Percentiles rank a stretch among this genome's conserved stretches.
These are phyloP conservation scores for Moniliophthora roreri DNA, from an alignment of 1,284 basidiomycete genomes.

Conservation along the genomic window DNA sequence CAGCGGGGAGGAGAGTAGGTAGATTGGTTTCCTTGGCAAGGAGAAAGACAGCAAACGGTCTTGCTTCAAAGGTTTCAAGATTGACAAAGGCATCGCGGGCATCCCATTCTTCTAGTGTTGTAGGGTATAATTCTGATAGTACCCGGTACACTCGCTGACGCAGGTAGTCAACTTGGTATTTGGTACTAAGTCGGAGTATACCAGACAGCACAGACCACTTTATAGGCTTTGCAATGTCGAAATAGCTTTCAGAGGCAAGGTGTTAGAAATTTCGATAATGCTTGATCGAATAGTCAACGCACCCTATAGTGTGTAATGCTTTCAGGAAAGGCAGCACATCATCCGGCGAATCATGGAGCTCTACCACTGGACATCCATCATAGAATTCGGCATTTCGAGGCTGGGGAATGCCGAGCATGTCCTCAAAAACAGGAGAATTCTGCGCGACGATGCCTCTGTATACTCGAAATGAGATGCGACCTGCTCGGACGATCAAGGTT, in stretches of 20 bases:
- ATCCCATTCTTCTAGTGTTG: constrained; percentile 26
- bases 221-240: constrained; percentile 9
- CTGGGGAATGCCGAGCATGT: constrained; percentile 26
- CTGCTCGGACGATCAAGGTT: constrained; percentile 24
- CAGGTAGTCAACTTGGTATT: constrained; percentile 27
- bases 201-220: constrained; percentile 15
- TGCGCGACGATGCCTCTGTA: constrained; percentile 24
- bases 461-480: constrained; percentile 23
- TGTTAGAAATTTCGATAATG: no score
- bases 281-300: no score
- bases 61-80: constrained; percentile 22
- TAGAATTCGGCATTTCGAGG: constrained; percentile 18
- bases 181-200: constrained; percentile 27
- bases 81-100: constrained; percentile 19
- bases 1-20: constrained; percentile 21
- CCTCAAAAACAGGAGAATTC: constrained; percentile 26
- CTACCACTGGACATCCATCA: constrained; percentile 23
- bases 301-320: constrained; percentile 11
- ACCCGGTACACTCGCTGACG: constrained; percentile 25
- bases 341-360: constrained; percentile 20
- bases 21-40: constrained; percentile 23
- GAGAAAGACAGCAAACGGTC: constrained; percentile 21
- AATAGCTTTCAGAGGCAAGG: constrained; percentile 6
- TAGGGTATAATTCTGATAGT: constrained; percentile 27
- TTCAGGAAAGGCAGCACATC: constrained; percentile 14